phyloP scores from a whole-genome alignment of 352 stramenopile genomes.

The Hyaloperonospora arabidopsidis region DNA sequence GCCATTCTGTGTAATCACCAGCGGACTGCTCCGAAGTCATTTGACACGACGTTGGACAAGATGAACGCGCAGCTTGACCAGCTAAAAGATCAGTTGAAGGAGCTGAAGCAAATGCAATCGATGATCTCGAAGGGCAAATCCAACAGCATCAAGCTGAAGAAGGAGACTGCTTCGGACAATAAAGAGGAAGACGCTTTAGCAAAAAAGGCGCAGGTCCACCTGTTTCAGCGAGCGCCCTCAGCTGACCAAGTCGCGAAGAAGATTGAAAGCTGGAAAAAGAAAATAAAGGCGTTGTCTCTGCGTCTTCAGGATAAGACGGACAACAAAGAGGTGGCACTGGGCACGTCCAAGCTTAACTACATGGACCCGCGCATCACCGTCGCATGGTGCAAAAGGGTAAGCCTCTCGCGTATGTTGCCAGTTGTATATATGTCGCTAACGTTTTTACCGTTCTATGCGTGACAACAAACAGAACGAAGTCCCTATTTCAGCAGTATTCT shows the following conservation, averaged over 20 bases:
- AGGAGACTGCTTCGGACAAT: constrained; percentile 79
- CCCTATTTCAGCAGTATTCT: constrained; percentile 97
- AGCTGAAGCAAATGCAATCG: constrained; percentile 90
- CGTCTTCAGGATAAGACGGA: constrained; percentile 97
- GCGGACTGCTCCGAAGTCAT: constrained; percentile 95
- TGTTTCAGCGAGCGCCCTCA: constrained; percentile 89
- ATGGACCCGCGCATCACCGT: constrained; percentile 99
- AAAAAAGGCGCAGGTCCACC: constrained; percentile 91
- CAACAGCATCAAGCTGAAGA: constrained; percentile 88
- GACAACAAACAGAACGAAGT: constrained; percentile 80
- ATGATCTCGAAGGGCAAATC: constrained; percentile 84
- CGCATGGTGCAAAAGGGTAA: constrained; percentile 97
- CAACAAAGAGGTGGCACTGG: constrained; percentile 98
- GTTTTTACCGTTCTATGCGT: constrained; percentile 3
- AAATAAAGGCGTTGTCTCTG: constrained; percentile 87
- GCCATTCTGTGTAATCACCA: constrained; percentile 99
- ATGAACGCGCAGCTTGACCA: constrained; percentile 89
- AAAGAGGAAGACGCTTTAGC: constrained; percentile 73
- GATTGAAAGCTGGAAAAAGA: constrained; percentile 92
- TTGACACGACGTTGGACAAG: constrained; percentile 91
- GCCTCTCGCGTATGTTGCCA: constrained; percentile 41
- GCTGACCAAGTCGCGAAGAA: constrained; percentile 92
- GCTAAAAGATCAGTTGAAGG: constrained; percentile 91
- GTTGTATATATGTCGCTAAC: constrained; percentile 2
- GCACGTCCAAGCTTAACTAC: constrained; percentile 99